These are phyloP conservation scores for Epichloe sylvatica DNA, from an alignment of 2,329 filamentous ascomycete species.

Conservation along the genomic window DNA sequence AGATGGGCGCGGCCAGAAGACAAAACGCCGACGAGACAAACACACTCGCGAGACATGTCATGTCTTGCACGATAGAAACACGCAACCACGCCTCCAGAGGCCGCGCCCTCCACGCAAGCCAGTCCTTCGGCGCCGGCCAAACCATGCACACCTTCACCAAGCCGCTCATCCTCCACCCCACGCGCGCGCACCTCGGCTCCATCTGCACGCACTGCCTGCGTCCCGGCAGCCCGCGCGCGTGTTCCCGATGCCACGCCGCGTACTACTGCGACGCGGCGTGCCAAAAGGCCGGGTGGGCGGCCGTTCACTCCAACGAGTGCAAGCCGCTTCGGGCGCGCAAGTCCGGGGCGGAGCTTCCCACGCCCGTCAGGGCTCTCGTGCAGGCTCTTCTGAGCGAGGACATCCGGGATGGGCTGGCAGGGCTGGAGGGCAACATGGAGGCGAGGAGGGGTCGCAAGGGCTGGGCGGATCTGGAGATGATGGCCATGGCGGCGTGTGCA, in stretches of 20 bases:
- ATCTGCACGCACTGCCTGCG: conserved; percentile 39
- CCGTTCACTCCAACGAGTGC: conserved; percentile 42
- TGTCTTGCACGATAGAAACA: background rate
- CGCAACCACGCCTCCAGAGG: conserved; percentile 21
- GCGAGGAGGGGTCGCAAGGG: conserved; percentile 20
- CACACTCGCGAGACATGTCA: no score
- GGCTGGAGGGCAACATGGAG: conserved; percentile 32
- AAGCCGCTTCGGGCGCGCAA: conserved; percentile 23
- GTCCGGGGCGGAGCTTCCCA: conserved; percentile 28
- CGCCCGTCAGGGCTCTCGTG: conserved; percentile 39
- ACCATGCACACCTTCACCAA: conserved; percentile 29
- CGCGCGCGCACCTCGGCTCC: conserved; percentile 24
- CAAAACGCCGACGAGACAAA: no score
- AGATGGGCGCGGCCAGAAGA: no score
- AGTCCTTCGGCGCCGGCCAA: conserved; percentile 29
- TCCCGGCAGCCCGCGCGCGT: conserved; percentile 22
- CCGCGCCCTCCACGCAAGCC: conserved; percentile 32
- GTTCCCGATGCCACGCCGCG: conserved; percentile 38
- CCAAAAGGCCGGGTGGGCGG: conserved; percentile 40
- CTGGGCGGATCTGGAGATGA: conserved; percentile 37
- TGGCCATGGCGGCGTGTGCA: conserved; percentile 26
- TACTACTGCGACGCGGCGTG: conserved; percentile 42
- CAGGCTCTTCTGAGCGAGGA: conserved; percentile 32
- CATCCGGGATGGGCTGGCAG: conserved; percentile 19
- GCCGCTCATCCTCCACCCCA: conserved; percentile 33